Evolutionary conservation across 495 filamentous ascomycete species (phyloP), one percentile per base, ranked within the genome.

Genomic region (Penicillium cataractarum): DNA sequence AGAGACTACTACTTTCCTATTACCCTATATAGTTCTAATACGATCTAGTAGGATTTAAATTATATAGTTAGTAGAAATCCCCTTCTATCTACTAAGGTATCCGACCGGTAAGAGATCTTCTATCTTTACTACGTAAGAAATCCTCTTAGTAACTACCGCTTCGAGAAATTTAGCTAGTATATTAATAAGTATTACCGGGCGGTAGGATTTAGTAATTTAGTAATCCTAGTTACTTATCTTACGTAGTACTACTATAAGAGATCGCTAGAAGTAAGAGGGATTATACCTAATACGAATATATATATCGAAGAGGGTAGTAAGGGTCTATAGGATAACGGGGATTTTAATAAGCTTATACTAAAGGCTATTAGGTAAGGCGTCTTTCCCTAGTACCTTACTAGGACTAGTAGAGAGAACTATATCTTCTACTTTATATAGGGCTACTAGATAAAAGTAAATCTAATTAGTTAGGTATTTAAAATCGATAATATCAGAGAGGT

Each of bases 341-440:
- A 48, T 39, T 15, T 54, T 12, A n/a, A 64, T 51, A 7, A 60
- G 15, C 21, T 59, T 59, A 26, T 66, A 19, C 64, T 37, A 66
- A 0, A 66, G 8, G 2, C 21, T 27, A 29, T 66, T 66, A 8
- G 50, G 58, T 6, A 62, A 48, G 0, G 6, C 19, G n/a, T 66
- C 59, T 13, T 62, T 54, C 0, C 59, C 49, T 17, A 40, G 64
- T 15, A 55, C 64, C 35, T 62, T 62, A 24, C 48, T n/a, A 6
- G 22, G 3, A 6, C 7, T 26, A 7, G 27, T n/a, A 4, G 17
- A 6, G 9, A 1, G 21, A 29, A 65, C 37, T 1, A 31, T 54
- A 2, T 66, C 55, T 24, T n/a, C 0, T 1, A 66, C 31, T 12
- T 66, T 53, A 0, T 59, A 46, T 5, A 10, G 5, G 0, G 26